Evolutionary conservation across 2,329 filamentous ascomycete species (phyloP).

Genomic region (Tympanopsis confertula): DNA sequence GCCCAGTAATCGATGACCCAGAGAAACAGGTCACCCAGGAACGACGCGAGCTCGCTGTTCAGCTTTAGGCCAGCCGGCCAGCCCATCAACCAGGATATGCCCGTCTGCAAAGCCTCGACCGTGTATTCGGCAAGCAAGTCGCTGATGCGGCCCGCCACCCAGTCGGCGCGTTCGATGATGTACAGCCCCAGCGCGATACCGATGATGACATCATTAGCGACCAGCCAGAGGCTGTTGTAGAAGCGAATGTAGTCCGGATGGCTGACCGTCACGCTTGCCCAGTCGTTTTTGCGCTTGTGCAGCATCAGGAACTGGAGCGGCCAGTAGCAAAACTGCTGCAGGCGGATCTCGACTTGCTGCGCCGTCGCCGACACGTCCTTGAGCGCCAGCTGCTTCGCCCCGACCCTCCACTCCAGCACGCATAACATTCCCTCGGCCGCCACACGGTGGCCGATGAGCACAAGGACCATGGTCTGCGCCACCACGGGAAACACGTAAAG

Average conservation of each 20-base stretch:
- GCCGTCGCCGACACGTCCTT: constrained; percentile 95
- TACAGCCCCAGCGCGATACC: constrained; percentile 93
- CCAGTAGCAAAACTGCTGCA: constrained; percentile 99
- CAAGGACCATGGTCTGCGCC: constrained; percentile 61
- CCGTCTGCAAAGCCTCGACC: constrained; percentile 74
- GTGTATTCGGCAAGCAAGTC: constrained; percentile 69
- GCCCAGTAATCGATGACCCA: constrained; percentile 99
- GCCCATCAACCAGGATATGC: constrained; percentile 90
- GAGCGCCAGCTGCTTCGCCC: constrained; percentile 68
- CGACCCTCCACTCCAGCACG: constrained; percentile 73
- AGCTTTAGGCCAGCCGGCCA: constrained; percentile 92
- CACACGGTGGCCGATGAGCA: constrained; percentile 68
- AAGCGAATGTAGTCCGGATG: constrained; percentile 99
- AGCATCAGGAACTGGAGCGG: constrained; percentile 90
- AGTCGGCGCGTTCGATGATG: constrained; percentile 84
- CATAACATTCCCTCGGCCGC: constrained; percentile 68
- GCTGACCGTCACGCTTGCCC: constrained; percentile 88
- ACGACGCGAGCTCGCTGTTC: constrained; percentile 85
- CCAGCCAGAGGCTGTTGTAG: constrained; percentile 97
- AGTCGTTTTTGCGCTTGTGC: constrained; percentile 78
- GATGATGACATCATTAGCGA: constrained; percentile 97
- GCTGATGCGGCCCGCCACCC: constrained; percentile 72
- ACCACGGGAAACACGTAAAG: constrained; percentile 71
- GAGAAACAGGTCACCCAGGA: constrained; percentile 86
- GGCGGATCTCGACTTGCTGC: constrained; percentile 90